Base-by-base conservation (phyloP, 129 eudicot genomes). In the Lonicera japonica region DNA sequence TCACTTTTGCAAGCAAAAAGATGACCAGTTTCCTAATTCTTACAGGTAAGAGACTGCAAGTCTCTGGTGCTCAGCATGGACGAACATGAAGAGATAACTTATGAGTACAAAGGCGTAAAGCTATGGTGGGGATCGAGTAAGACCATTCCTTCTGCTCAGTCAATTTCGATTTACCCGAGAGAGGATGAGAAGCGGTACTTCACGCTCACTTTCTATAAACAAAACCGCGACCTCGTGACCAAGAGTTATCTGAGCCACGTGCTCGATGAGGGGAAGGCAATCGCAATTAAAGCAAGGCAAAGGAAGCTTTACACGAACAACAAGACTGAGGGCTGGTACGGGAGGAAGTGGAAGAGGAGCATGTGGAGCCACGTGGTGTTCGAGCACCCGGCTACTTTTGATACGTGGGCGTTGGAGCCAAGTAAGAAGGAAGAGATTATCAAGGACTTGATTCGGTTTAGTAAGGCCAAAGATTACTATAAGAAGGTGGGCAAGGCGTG, bases 251-350 rank as follows among this genome's bases (percentile, higher is more conserved):
- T 72, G 55, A 46, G 16, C 0, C 43, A 72, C 54, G 66, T 72
- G 11, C 1, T 72, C 21, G 66, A 58, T 1, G 61, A 64, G 51
- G 77, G 77, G 19, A 50, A 65, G 25, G 77, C 60, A 1, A 65
- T 65, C 22, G 61, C 54, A 8, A 48, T 72, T 5, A 56, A 22
- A 17, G 46, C 40, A 3, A 25, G 77, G 11, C 58, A 38, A 22
- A 5, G 65, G 18, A 72, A 72, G 60, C 56, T 72, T 13, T 57
- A n/a, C 16, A 72, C 77, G 0, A 64, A 72, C 48, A 21, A 18
- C 12, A 64, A 64, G n/a, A 29, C 12, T 16, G 58, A 64, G 36
- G 0, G 12, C 8, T 48, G 56, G 25, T 48, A 50, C 21, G 55
- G 55, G 55, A n/a, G n/a, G n/a, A n/a, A n/a, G n/a, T n/a, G n/a